Evolutionary conservation across 352 stramenopile species (phyloP).

Genomic region (Pythium rhizo-oryzae): DNA sequence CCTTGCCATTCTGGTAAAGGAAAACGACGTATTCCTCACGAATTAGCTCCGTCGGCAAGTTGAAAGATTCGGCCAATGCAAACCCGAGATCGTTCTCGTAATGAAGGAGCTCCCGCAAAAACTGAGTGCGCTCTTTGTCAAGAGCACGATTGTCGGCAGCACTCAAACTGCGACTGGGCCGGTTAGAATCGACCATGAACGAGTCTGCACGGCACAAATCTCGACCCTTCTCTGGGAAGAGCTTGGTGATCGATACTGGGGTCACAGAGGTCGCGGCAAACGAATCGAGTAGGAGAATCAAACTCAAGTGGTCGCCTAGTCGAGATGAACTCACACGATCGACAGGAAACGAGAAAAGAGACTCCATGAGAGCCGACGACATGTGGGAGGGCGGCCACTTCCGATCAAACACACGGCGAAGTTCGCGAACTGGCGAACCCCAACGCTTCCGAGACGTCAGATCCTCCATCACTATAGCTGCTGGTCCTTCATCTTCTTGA

Average conservation of each 20-base stretch:
- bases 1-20: slow-evolving; percentile 75
- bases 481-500: slow-evolving; percentile 21
- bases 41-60: slow-evolving; percentile 69
- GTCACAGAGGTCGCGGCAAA: slow-evolving; percentile 74
- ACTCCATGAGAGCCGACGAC: slow-evolving; percentile 51
- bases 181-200: slow-evolving; percentile 35
- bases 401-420: slow-evolving; percentile 44
- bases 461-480: slow-evolving; percentile 44
- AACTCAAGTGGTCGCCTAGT: slow-evolving; percentile 65
- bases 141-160: slow-evolving; percentile 34
- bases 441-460: slow-evolving; percentile 52
- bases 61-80: slow-evolving; percentile 71
- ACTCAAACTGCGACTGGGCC: background rate
- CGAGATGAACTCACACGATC: slow-evolving; percentile 41
- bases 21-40: slow-evolving; percentile 82
- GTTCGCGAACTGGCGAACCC: slow-evolving; percentile 48
- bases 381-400: slow-evolving; percentile 65
- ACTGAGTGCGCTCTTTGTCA: slow-evolving; percentile 55
- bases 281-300: slow-evolving; percentile 81
- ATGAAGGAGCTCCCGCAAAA: slow-evolving; percentile 72
- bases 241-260: slow-evolving; percentile 67
- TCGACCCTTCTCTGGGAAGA: slow-evolving; percentile 54
- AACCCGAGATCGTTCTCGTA: slow-evolving; percentile 69
- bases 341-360: slow-evolving; percentile 45
- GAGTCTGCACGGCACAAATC: slow-evolving; percentile 64